Evolutionary conservation across 768 basidiomycete species (phyloP).

Genomic region (Pulveroboletus sp.): DNA sequence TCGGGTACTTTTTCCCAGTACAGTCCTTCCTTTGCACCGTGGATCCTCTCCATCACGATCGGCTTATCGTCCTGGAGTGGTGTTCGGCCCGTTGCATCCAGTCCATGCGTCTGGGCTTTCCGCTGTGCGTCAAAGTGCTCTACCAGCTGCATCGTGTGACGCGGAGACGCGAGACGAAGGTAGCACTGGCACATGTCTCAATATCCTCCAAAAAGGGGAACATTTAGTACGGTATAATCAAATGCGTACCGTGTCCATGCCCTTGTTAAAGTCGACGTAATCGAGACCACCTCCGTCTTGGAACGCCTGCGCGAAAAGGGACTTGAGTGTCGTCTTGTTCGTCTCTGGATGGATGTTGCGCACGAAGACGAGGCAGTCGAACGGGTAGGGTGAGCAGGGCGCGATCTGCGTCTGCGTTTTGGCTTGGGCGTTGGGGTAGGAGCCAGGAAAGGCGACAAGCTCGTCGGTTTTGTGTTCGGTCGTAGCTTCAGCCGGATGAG

Average conservation of each 20-base stretch:
- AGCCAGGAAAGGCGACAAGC: not conserved
- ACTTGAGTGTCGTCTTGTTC: constrained; percentile 75
- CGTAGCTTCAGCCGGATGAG: not conserved
- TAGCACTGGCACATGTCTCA: constrained; percentile 50
- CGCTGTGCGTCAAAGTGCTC: constrained; percentile 37
- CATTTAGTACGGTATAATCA: not conserved
- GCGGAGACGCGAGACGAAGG: constrained; percentile 56
- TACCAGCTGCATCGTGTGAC: constrained; percentile 42
- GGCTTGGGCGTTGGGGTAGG: not conserved
- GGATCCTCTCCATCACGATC: constrained; percentile 52
- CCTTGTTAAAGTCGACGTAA: constrained; percentile 78
- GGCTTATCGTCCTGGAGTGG: constrained; percentile 17
- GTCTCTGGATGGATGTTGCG: constrained; percentile 68
- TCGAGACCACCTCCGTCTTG: constrained; percentile 38
- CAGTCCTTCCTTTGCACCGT: constrained; percentile 59
- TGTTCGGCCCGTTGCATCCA: constrained; percentile 48
- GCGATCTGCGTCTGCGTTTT: constrained; percentile 7
- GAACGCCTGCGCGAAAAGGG: constrained; percentile 48
- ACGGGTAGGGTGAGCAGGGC: constrained; percentile 46
- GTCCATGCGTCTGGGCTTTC: constrained; percentile 43
- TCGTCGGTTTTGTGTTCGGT: not conserved
- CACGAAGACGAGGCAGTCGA: constrained; percentile 63
- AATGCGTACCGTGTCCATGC: constrained; percentile 59
- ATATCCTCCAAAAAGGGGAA: too few relatives aligned
- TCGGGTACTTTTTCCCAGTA: constrained; percentile 82